A percentile compares a stretch with the other conserved stretches of the same genome.
Evolutionary conservation across 495 filamentous ascomycete genomes (phyloP).

Genomic region (Podospora comata): DNA sequence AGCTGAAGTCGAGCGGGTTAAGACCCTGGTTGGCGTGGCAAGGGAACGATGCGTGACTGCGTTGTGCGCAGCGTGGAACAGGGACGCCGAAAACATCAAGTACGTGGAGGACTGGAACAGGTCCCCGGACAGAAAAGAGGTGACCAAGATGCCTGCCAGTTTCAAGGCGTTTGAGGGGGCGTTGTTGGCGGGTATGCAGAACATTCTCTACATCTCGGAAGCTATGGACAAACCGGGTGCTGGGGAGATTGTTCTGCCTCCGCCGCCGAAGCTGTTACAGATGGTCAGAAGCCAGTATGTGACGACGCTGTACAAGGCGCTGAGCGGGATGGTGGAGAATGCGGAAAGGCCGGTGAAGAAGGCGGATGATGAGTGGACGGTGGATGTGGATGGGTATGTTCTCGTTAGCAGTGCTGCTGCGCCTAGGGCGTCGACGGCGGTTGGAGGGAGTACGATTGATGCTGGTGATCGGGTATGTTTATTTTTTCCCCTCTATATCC

Average conservation of each 20-base stretch:
- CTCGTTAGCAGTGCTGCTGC: slow-evolving; percentile 14
- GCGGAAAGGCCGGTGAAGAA: slow-evolving; percentile 68
- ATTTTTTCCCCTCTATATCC: neutral
- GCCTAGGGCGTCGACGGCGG: slow-evolving; percentile 25
- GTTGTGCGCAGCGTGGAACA: slow-evolving; percentile 79
- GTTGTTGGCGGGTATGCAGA: slow-evolving; percentile 80
- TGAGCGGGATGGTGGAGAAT: slow-evolving; percentile 94
- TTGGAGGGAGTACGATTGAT: slow-evolving; percentile 58
- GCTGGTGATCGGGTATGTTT: slow-evolving; percentile 64
- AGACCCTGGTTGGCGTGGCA: slow-evolving; percentile 66
- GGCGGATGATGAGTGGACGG: slow-evolving; percentile 56
- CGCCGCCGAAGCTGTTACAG: slow-evolving; percentile 76
- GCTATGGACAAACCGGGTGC: slow-evolving; percentile 64
- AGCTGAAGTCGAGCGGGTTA: slow-evolving; percentile 62
- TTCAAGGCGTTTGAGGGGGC: slow-evolving; percentile 77
- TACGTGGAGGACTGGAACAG: slow-evolving; percentile 89
- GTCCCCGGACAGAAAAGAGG: slow-evolving; percentile 68
- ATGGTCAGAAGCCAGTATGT: slow-evolving; percentile 86
- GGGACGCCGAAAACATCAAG: slow-evolving; percentile 84
- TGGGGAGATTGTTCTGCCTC: slow-evolving; percentile 74
- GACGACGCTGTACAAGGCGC: slow-evolving; percentile 81
- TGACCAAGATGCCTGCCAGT: slow-evolving; percentile 83
- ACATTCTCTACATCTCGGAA: slow-evolving; percentile 87
- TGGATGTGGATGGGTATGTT: slow-evolving; percentile 46
- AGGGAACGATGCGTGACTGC: slow-evolving; percentile 80